Evolutionary conservation across 78 protist species (phyloP).

Genomic region (Monocercomonoides exilis): DNA sequence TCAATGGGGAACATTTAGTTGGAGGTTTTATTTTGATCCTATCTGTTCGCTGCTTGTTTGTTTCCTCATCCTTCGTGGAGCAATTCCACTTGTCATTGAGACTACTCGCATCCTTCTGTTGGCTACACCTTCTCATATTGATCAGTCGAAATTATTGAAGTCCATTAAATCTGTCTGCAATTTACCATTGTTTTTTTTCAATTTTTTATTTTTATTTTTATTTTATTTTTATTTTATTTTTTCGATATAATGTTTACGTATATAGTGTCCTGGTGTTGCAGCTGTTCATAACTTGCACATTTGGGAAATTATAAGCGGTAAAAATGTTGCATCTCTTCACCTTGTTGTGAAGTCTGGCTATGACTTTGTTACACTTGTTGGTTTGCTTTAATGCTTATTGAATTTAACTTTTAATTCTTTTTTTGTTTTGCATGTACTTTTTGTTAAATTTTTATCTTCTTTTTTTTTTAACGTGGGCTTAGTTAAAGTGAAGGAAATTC

Average conservation of each 20-base stretch:
- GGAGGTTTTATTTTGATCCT: neutral
- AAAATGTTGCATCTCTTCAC: neutral
- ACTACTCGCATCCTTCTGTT: conserved; percentile 7
- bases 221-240: no score
- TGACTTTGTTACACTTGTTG: neutral
- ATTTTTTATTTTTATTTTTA: no score
- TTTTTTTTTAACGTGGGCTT: no score
- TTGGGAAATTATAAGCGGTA: conserved; percentile 12
- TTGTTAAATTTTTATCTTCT: no score
- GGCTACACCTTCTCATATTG: neutral
- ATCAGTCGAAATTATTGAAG: neutral
- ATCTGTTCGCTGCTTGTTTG: conserved; percentile 3
- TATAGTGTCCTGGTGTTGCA: neutral
- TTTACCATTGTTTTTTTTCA: neutral
- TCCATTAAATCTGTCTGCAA: neutral
- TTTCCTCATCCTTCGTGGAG: neutral
- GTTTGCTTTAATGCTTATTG: no score
- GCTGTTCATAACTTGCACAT: conserved; percentile 29
- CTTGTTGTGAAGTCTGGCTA: neutral
- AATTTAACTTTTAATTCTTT: no score
- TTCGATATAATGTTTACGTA: no score
- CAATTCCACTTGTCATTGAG: conserved; percentile 14
- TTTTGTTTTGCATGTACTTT: no score
- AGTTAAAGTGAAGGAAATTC: neutral
- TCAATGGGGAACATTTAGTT: neutral